Conservation (phyloP, 108 stramenopile species). For the Schizochytrium sp. region DNA sequence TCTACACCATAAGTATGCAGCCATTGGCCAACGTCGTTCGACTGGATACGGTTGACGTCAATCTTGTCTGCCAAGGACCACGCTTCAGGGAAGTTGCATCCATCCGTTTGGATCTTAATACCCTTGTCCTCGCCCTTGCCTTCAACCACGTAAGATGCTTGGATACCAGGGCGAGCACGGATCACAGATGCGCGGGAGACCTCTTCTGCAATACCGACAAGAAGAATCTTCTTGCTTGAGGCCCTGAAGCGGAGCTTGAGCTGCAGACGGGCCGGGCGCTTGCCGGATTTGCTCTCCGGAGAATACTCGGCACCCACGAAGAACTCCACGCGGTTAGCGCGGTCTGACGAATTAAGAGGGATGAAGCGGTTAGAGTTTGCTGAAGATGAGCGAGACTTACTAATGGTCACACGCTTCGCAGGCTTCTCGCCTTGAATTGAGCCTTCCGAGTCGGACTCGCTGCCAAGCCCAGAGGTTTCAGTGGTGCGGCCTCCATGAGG, state of each 20-base stretch:
- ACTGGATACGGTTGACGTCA: slow-evolving; percentile 84
- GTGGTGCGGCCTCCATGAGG: background rate
- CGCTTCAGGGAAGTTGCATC: slow-evolving; percentile 90
- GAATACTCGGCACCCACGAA: background rate
- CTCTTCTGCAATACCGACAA: slow-evolving; percentile 93
- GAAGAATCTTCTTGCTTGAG: slow-evolving; percentile 87
- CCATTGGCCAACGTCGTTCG: slow-evolving; percentile 94
- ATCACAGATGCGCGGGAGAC: slow-evolving; percentile 86
- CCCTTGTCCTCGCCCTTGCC: slow-evolving; percentile 80
- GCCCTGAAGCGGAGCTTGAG: slow-evolving; percentile 48
- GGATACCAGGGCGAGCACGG: slow-evolving; percentile 83
- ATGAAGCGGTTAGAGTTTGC: background rate
- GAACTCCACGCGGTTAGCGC: background rate
- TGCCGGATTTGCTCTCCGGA: slow-evolving; percentile 17
- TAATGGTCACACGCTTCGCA: background rate
- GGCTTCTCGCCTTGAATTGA: background rate
- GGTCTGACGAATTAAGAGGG: background rate
- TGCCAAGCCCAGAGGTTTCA: slow-evolving; percentile 10
- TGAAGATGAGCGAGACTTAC: background rate
- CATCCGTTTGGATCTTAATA: slow-evolving; percentile 89
- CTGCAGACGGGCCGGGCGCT: slow-evolving; percentile 45
- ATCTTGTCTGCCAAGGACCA: slow-evolving; percentile 86
- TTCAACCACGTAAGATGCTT: slow-evolving; percentile 83
- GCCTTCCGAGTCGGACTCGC: slow-evolving; percentile 25
- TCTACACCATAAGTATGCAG: slow-evolving; percentile 95